Evolutionary conservation across 495 filamentous ascomycete species (phyloP), one percentile per base, ranked within the genome.

Genomic region (Achaetomiella virescens): DNA sequence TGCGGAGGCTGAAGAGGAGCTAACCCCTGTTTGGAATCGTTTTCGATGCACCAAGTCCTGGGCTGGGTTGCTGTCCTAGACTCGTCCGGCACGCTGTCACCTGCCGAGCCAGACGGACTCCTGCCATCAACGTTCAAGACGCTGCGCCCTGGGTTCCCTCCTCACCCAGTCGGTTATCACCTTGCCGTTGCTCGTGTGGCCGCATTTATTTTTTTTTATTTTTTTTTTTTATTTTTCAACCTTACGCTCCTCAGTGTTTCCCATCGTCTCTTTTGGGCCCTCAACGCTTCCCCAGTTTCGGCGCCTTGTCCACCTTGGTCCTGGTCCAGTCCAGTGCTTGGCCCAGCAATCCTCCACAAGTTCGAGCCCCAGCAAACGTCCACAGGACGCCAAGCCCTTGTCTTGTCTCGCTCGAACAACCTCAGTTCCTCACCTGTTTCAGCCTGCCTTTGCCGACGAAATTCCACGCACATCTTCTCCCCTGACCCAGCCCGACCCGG

Each of bases 371-470:
- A 31, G 54, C 25, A 60, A 48, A 50, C 48, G 52, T 57, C 42
- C 31, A 44, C 45, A 47, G 52, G 38, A 54, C 60, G 63, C 63
- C 62, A 63, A 61, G 63, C 55, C 60, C 61, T 58, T 43, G 18
- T 21, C 51, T 53, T 62, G 61, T 49, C 58, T 58, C 61, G 49
- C 61, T 66, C 69, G 56, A 72, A 67, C 63, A 57, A 64, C 68
- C 65, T 70, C 71, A 63, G 69, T 66, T 64, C 68, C 70, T 69
- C 48, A 52, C 59, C 64, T 73, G 72, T 78, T 76, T 76, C 73
- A 76, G 71, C 67, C 61, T 62, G 52, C 60, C 66, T 61, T 68
- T 49, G 63, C 63, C 56, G 66, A 61, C 63, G 66, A 49, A 64
- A 58, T 59, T 43, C 58, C 56, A 63, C 59, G 48, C 64, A 65